Evolutionary conservation across 257 asterid genomes (phyloP).

Genomic region (Nicotiana obtusifolia): DNA sequence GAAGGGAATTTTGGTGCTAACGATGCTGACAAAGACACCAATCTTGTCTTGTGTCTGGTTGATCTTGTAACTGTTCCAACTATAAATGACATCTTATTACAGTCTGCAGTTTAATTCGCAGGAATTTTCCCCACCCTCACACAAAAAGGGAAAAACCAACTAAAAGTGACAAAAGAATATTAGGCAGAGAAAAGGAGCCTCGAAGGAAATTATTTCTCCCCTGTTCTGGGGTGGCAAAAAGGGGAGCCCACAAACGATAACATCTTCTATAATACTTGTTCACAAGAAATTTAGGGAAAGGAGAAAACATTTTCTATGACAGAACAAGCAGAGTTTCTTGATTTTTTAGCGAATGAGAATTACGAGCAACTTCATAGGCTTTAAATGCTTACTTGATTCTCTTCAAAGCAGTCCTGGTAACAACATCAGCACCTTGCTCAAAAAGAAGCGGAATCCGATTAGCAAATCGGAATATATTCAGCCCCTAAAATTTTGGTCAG

Average conservation of each 20-base stretch:
- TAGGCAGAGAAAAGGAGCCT: neutral
- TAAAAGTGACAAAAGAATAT: neutral
- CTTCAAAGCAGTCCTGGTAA: conserved; percentile 80
- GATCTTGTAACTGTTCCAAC: conserved; percentile 90
- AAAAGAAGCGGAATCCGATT: conserved; percentile 92
- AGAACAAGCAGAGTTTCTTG: neutral
- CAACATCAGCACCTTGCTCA: conserved; percentile 98
- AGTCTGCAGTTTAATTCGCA: conserved; percentile 1
- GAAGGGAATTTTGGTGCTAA: conserved; percentile 90
- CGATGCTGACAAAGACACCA: conserved; percentile 89
- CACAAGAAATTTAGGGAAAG: neutral
- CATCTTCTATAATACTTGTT: neutral
- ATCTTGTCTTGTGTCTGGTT: conserved; percentile 88
- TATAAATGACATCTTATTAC: conserved; percentile 18
- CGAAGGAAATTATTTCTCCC: neutral
- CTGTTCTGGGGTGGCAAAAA: neutral
- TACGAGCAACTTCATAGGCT: neutral
- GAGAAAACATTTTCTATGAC: neutral
- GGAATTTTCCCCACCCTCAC: neutral
- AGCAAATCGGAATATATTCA: conserved; percentile 85
- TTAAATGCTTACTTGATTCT: conserved; percentile 61
- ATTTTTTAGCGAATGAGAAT: neutral
- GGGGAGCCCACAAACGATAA: neutral
- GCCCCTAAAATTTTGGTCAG: conserved; percentile 49
- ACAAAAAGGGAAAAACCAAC: neutral